Percentiles rank a stretch among this genome's conserved stretches.
phyloP scores from a whole-genome alignment of 495 filamentous ascomycete species.

The Niebla homalea region DNA sequence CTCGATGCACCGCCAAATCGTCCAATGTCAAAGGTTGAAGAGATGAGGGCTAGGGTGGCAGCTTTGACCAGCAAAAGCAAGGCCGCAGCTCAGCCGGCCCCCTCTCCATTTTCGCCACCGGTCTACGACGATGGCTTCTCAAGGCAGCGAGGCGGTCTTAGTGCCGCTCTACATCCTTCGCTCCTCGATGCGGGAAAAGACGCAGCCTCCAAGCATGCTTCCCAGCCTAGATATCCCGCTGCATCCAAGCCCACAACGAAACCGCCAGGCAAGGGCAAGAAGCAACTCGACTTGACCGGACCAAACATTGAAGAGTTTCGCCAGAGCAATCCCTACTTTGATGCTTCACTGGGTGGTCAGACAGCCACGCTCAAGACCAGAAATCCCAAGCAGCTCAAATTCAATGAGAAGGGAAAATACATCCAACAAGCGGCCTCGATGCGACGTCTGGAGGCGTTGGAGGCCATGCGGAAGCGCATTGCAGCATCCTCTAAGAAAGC shows the following conservation, averaged over 20 bases:
- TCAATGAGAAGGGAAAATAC: constrained; percentile 96
- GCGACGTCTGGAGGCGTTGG: constrained; percentile 71
- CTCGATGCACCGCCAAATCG: constrained; percentile 27
- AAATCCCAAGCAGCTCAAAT: constrained; percentile 60
- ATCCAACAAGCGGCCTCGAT: constrained; percentile 84
- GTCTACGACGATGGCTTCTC: constrained; percentile 34
- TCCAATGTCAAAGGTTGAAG: constrained; percentile 40
- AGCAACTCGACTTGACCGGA: constrained; percentile 54
- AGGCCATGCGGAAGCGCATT: constrained; percentile 88
- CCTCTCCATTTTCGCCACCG: constrained; percentile 26
- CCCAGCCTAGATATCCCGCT: constrained; percentile 44
- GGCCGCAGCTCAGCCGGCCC: constrained; percentile 24
- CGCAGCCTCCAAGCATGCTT: constrained; percentile 40
- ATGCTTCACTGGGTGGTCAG: constrained; percentile 54
- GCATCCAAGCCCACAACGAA: constrained; percentile 36
- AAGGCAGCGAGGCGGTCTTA: constrained; percentile 60
- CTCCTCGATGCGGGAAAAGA: constrained; percentile 53
- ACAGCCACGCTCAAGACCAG: constrained; percentile 48
- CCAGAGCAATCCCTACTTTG: constrained; percentile 74
- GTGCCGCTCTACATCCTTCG: constrained; percentile 81
- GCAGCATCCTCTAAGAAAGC: constrained; percentile 72
- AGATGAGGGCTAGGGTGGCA: constrained; percentile 71
- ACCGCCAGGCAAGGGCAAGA: constrained; percentile 33
- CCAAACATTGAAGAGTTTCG: constrained; percentile 54
- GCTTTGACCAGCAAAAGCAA: constrained; percentile 53